Percentiles rank a stretch among this genome's conserved stretches.
Evolutionary conservation across 768 basidiomycete genomes (phyloP).

Genomic region (Termitomyces sp.): DNA sequence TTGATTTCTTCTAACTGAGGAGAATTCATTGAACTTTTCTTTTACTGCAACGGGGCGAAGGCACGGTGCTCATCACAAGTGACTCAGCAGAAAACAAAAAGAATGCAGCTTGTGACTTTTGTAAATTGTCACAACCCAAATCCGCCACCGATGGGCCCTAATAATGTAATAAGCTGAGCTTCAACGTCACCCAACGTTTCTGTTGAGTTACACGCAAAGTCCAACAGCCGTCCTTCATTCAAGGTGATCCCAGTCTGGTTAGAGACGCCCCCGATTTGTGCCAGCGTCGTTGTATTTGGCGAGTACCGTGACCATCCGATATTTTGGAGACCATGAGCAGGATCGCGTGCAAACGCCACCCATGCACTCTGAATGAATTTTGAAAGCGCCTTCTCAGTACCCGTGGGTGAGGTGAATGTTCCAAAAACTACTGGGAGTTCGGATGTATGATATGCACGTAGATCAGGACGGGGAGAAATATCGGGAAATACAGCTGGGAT

Average conservation of each 20-base stretch:
- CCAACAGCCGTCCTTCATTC: slow-evolving; percentile 1
- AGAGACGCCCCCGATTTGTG: no score
- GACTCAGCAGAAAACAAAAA: not conserved
- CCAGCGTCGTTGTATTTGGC: no score
- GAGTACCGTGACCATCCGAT: no score
- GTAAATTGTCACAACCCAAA: not conserved
- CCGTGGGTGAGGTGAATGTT: slow-evolving; percentile 20
- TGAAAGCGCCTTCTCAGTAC: slow-evolving; percentile 27
- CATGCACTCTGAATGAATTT: slow-evolving; percentile 32
- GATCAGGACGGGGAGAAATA: slow-evolving; percentile 27
- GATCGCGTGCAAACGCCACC: slow-evolving; percentile 38
- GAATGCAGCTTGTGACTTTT: not conserved
- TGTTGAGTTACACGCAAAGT: slow-evolving; percentile 8
- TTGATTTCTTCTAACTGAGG: not conserved
- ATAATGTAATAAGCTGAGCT: not conserved
- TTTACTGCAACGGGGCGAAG: no score
- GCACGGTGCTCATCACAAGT: not conserved
- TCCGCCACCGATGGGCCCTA: not conserved
- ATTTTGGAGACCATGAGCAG: slow-evolving; percentile 15
- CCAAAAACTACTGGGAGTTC: slow-evolving; percentile 38
- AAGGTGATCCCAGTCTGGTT: slow-evolving; percentile 2
- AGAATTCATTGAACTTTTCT: no score
- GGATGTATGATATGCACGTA: slow-evolving; percentile 35
- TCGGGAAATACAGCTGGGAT: slow-evolving; percentile 32
- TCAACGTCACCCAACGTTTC: not conserved